Percentiles rank a stretch among this genome's conserved stretches.
phyloP scores from a whole-genome alignment of 768 basidiomycete species.

The Amanita polypyramis region DNA sequence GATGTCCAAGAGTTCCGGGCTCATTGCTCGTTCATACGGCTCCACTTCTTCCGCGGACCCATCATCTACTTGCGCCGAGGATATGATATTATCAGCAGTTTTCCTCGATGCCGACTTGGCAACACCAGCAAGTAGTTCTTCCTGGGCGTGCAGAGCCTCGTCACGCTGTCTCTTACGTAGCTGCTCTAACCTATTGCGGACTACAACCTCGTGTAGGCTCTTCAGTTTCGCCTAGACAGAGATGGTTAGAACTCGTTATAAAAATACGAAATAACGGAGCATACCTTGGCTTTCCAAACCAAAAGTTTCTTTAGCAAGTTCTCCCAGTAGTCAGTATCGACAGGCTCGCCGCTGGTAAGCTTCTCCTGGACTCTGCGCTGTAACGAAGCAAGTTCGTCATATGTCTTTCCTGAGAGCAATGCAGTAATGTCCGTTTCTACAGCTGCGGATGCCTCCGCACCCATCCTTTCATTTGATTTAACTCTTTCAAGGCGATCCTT shows the following conservation, averaged over 20 bases:
- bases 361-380: slow-evolving; percentile 86
- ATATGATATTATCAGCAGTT: slow-evolving; percentile 24
- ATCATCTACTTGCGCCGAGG: slow-evolving; percentile 20
- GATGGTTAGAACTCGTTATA: neutral
- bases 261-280: neutral
- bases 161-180: slow-evolving; percentile 93
- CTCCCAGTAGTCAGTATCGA: slow-evolving; percentile 99
- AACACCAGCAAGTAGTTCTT: slow-evolving; percentile 79
- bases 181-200: slow-evolving; percentile 92
- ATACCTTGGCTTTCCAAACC: slow-evolving; percentile 94
- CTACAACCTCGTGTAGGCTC: slow-evolving; percentile 89
- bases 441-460: slow-evolving; percentile 59
- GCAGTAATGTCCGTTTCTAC: slow-evolving; percentile 81
- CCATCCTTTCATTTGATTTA: slow-evolving; percentile 48
- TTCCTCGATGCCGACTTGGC: slow-evolving; percentile 42
- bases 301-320: slow-evolving; percentile 80
- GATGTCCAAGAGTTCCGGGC: slow-evolving; percentile 66
- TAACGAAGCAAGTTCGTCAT: slow-evolving; percentile 71
- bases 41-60: slow-evolving; percentile 55
- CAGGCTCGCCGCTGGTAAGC: slow-evolving; percentile 82
- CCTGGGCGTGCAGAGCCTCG: slow-evolving; percentile 89
- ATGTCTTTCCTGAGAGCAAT: slow-evolving; percentile 76
- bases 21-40: slow-evolving; percentile 79
- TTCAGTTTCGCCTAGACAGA: slow-evolving; percentile 73
- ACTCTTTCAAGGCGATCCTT: slow-evolving; percentile 81